phyloP scores from a whole-genome alignment of 257 asterid genomes.

The Scutellaria baicalensis region DNA sequence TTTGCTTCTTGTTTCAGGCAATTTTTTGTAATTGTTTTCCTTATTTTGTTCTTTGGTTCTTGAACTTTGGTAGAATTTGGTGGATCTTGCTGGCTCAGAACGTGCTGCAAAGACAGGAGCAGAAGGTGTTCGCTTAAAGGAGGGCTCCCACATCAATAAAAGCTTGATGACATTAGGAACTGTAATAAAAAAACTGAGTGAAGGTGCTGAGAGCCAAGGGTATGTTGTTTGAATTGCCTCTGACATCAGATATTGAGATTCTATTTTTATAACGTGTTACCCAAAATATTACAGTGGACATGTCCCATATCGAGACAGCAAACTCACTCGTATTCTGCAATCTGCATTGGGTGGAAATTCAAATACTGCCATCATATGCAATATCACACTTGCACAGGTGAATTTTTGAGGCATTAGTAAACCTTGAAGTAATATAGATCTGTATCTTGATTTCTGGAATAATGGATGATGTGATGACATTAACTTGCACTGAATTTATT shows the following conservation, averaged over 20 bases:
- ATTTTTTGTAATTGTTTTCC: not conserved
- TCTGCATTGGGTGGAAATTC: conserved; percentile 98
- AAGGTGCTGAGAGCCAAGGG: conserved; percentile 99
- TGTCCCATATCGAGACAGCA: conserved; percentile 98
- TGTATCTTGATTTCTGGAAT: conserved; percentile 6
- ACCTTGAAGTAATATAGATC: not conserved
- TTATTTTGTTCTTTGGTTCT: conserved; percentile 3
- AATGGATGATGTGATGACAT: not conserved
- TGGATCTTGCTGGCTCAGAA: conserved; percentile 99
- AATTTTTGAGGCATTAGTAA: conserved; percentile 3
- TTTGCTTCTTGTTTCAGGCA: not conserved
- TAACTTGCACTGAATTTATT: not conserved
- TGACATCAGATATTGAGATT: not conserved
- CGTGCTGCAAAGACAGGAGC: conserved; percentile 99
- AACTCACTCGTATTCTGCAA: conserved; percentile 94
- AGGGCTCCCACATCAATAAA: conserved; percentile 96
- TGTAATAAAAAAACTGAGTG: conserved; percentile 96
- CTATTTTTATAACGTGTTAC: conserved; percentile 11
- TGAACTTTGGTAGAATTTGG: conserved; percentile 63
- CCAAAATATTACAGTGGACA: conserved; percentile 71
- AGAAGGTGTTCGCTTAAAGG: conserved; percentile 96
- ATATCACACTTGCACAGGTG: conserved; percentile 98
- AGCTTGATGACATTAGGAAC: conserved; percentile 95
- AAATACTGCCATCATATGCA: conserved; percentile 95
- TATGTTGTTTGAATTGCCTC: conserved; percentile 34